Percentiles rank a stretch among this genome's conserved stretches.
Evolutionary conservation across 2,329 filamentous ascomycete genomes (phyloP).

Genomic region (Chrysoporthe cubensis): DNA sequence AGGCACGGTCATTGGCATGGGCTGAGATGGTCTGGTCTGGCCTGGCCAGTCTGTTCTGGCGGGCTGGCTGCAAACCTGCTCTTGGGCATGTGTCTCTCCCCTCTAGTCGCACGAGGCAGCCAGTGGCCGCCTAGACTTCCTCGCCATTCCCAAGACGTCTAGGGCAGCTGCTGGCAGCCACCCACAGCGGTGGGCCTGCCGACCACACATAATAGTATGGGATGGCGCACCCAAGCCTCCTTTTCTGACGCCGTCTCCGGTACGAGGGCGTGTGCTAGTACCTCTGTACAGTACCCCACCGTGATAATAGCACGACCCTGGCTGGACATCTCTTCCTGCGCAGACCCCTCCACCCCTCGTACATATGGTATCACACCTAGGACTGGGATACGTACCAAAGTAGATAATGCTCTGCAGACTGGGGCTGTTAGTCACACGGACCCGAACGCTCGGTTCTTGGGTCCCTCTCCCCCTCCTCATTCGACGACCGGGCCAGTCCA

Average conservation of each 20-base stretch:
- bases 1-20: background rate
- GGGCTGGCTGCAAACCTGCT: background rate
- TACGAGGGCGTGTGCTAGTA: background rate
- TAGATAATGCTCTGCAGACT: slow-evolving; percentile 3
- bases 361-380: no score
- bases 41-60: background rate
- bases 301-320: background rate
- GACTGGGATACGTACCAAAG: background rate
- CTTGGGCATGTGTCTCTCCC: slow-evolving; percentile 1
- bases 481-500: background rate
- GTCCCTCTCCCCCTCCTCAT: slow-evolving; percentile 5
- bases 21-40: background rate
- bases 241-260: background rate
- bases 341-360: background rate
- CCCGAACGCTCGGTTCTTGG: slow-evolving; percentile 17
- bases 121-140: background rate
- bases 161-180: slow-evolving; percentile 5
- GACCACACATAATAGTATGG: background rate
- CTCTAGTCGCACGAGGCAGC: background rate
- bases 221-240: slow-evolving; percentile 6
- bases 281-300: background rate
- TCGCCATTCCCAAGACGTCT: slow-evolving; percentile 13
- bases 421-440: slow-evolving; percentile 8
- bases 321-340: background rate
- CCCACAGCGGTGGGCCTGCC: background rate